phyloP scores from a whole-genome alignment of 176 grass and related monocot genomes.

The Triticum urartu region DNA sequence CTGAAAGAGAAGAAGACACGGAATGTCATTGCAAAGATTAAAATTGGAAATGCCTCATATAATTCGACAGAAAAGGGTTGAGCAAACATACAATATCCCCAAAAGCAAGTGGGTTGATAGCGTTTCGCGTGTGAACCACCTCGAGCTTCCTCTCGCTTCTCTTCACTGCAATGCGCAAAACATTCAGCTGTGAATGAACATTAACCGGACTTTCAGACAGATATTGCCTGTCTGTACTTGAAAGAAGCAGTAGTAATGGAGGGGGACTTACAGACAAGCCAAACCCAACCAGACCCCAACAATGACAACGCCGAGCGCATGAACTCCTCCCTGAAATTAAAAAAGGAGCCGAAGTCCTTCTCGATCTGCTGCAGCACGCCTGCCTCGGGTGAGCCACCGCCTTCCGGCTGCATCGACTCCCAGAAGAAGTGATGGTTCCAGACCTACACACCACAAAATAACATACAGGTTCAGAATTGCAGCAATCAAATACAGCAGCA shows the following conservation, averaged over 20 bases:
- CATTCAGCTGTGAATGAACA: neutral
- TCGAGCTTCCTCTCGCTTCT: constrained; percentile 63
- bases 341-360: constrained; percentile 83
- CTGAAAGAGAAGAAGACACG: constrained; percentile 49
- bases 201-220: neutral
- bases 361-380: constrained; percentile 80
- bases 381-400: constrained; percentile 58
- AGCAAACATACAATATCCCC: constrained; percentile 78
- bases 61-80: constrained; percentile 5
- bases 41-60: neutral
- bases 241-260: neutral
- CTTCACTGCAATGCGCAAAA: constrained; percentile 54
- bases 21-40: constrained; percentile 28
- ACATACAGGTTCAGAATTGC: neutral
- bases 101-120: constrained; percentile 78
- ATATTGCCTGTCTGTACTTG: neutral
- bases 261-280: constrained; percentile 75
- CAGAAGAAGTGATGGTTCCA: constrained; percentile 97
- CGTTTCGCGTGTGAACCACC: constrained; percentile 76
- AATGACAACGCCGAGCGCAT: constrained; percentile 49
- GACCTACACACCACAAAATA: constrained; percentile 38
- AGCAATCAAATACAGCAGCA: neutral
- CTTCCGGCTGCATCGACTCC: constrained; percentile 94
- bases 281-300: constrained; percentile 84
- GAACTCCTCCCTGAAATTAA: constrained; percentile 89